phyloP scores from a whole-genome alignment of 306 rosid genomes.

The Castanea crenata region DNA sequence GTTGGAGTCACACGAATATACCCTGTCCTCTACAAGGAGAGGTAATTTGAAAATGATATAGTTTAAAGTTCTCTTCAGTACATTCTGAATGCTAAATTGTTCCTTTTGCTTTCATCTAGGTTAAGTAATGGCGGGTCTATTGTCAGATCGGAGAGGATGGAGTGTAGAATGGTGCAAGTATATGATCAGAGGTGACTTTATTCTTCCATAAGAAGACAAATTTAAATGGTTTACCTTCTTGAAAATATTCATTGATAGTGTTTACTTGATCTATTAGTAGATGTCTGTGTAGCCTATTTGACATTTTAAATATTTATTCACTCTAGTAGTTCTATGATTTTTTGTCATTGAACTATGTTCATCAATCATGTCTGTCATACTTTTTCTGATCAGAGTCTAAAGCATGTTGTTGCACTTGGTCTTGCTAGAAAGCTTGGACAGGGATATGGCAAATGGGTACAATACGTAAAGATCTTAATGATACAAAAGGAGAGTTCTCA shows the following conservation, averaged over 20 bases:
- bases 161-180: constrained; percentile 49
- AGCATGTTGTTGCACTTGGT: not conserved
- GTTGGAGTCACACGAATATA: constrained; percentile 74
- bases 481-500: too few species aligned
- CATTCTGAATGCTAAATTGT: constrained; percentile 12
- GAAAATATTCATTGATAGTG: constrained; percentile 9
- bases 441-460: not conserved
- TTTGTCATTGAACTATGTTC: not conserved
- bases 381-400: not conserved
- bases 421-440: constrained; percentile 1
- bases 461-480: not conserved
- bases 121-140: constrained; percentile 63
- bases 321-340: not conserved
- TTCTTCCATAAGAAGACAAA: not conserved
- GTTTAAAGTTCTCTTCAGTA: constrained; percentile 16
- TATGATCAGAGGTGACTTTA: constrained; percentile 64
- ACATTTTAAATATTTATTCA: not conserved
- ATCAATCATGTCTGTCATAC: not conserved
- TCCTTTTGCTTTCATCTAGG: constrained; percentile 41
- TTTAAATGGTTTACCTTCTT: not conserved
- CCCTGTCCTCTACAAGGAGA: constrained; percentile 84
- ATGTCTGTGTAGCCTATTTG: constrained; percentile 7
- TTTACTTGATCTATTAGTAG: constrained; percentile 16
- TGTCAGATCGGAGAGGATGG: constrained; percentile 86
- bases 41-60: constrained; percentile 42